Conservation (phyloP, 2,329 filamentous ascomycete genomes). For the Hypoxylon sp. region DNA sequence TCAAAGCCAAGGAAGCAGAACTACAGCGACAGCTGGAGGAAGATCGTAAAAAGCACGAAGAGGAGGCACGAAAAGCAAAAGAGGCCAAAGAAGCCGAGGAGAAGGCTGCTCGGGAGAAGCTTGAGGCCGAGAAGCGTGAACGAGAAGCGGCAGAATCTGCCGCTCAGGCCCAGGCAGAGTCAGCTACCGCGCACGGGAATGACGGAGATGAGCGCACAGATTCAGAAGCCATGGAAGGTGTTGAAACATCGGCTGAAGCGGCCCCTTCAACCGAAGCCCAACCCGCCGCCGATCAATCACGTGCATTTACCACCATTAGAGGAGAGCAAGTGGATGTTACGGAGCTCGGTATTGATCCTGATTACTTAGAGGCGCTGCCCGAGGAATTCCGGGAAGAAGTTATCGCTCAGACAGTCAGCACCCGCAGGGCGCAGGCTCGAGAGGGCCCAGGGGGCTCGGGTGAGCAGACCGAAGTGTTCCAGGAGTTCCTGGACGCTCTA, state of each 20-base stretch:
- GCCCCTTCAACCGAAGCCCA: slow-evolving; percentile 48
- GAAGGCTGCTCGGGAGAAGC: slow-evolving; percentile 69
- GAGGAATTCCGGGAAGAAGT: slow-evolving; percentile 97
- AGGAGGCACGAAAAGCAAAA: slow-evolving; percentile 69
- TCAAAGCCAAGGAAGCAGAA: slow-evolving; percentile 66
- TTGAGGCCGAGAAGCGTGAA: slow-evolving; percentile 74
- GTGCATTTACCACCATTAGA: slow-evolving; percentile 83
- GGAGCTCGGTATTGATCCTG: slow-evolving; percentile 89
- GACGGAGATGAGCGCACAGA: slow-evolving; percentile 47
- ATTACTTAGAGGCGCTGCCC: slow-evolving; percentile 95
- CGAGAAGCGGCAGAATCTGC: slow-evolving; percentile 64
- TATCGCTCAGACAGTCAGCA: slow-evolving; percentile 86
- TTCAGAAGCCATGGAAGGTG: slow-evolving; percentile 45
- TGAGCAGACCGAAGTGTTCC: slow-evolving; percentile 83
- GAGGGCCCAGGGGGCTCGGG: slow-evolving; percentile 72
- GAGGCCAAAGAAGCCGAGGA: slow-evolving; percentile 79
- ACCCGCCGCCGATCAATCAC: slow-evolving; percentile 59
- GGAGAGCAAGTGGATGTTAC: slow-evolving; percentile 93
- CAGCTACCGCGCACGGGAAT: slow-evolving; percentile 56
- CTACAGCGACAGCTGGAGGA: slow-evolving; percentile 63
- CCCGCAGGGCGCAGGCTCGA: slow-evolving; percentile 79
- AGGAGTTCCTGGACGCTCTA: slow-evolving; percentile 91
- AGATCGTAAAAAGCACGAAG: slow-evolving; percentile 67
- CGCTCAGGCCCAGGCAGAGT: slow-evolving; percentile 58
- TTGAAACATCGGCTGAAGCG: slow-evolving; percentile 47